Base-by-base conservation (phyloP, 1,139 yeast species). In the Candida sp. region DNA sequence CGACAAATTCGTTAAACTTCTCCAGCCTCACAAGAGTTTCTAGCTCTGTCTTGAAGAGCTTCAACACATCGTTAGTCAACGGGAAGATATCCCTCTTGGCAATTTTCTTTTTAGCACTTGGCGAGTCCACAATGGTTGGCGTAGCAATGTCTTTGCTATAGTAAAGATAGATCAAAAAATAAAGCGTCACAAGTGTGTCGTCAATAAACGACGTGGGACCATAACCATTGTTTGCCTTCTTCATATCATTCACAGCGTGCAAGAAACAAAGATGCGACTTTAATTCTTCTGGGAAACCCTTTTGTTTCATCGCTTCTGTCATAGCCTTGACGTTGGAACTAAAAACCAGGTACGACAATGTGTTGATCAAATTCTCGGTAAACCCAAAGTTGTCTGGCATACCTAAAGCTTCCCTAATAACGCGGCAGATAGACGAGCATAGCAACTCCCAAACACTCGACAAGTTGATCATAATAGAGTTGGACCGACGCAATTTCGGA, bases 121-220 rank as follows among this genome's bases (percentile, higher is more conserved):
- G 76, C 0, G 74, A 63, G 7, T 69, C 75, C n/a, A 27, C 17
- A 8, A 26, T 46, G 2, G 44, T 37, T 22, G 33, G 46, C 7
- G 31, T 40, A 7, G 34, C 17, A 12, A 43, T 28, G 28, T 46
- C 49, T 37, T 49, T 43, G 34, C 54, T 54, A 50, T 60, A 66
- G 47, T 57, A 54, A n/a, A 65, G 57, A 54, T 74, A 86, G 7
- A 88, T 66, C 48, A 73, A 74, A 57, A 90, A 68, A 61, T 79
- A 90, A 0, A 88, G 64, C 2, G 88, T 80, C 31, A 87, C 86
- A 54, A 84, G 81, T 0, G 91, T 80, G 58, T 90, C 96, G 63
- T 90, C 97, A 38, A 89, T 81, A 30, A 83, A 72, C 0, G 94
- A 87, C 0, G 96, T 88, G 0, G 96, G 86, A 0, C 93, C 94